Evolutionary conservation across 371 early-diverging fungal species (phyloP).

Genomic region (Umbelopsis sp.): DNA sequence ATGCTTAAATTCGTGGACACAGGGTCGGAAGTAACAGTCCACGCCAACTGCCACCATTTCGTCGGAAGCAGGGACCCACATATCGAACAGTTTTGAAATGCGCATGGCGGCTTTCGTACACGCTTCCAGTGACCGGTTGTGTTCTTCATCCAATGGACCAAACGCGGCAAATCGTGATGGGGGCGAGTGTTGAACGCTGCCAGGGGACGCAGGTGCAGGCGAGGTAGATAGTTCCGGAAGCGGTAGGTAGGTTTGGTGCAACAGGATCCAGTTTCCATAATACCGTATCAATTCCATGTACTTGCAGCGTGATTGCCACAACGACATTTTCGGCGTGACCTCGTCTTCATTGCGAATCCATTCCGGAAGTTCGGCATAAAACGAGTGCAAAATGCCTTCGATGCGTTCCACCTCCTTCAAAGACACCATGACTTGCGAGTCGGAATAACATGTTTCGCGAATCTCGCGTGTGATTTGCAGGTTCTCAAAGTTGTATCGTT

Average conservation of each 20-base stretch:
- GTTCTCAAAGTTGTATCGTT: constrained; percentile 39
- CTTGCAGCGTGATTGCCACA: constrained; percentile 40
- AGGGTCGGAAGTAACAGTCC: constrained; percentile 54
- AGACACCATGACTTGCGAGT: constrained; percentile 35
- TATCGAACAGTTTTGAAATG: constrained; percentile 41
- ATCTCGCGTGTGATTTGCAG: constrained; percentile 49
- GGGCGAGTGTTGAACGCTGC: not conserved
- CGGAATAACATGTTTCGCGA: constrained; percentile 44
- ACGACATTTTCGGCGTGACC: constrained; percentile 3
- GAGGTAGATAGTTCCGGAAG: constrained; percentile 26
- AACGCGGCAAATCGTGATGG: not conserved
- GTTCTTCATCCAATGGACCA: not conserved
- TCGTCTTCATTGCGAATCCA: constrained; percentile 15
- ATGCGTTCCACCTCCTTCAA: constrained; percentile 42
- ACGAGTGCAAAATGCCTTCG: constrained; percentile 25
- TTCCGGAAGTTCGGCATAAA: not conserved
- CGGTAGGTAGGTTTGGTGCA: constrained; percentile 51
- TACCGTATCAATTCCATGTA: constrained; percentile 46
- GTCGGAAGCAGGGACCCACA: constrained; percentile 28
- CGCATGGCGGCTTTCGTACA: constrained; percentile 51
- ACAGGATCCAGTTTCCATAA: constrained; percentile 53
- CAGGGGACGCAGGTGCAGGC: not conserved
- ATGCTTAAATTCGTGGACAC: constrained; percentile 51
- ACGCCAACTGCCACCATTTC: constrained; percentile 19
- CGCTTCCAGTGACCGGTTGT: constrained; percentile 35